Conservation (phyloP, 148 eudicot species). For the Suaeda aralocaspica region DNA sequence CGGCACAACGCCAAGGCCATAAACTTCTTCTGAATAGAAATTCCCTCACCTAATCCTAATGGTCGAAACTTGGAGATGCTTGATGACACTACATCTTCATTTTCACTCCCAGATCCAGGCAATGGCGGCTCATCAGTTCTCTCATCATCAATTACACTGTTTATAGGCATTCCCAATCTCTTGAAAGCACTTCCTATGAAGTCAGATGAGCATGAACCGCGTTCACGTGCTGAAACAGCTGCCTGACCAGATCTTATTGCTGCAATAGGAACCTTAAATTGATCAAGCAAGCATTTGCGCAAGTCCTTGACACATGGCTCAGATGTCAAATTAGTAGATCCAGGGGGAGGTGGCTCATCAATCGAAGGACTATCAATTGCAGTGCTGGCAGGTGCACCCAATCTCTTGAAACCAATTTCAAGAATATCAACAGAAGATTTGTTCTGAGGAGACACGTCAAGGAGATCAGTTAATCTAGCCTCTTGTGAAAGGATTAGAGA, state of each 20-base stretch:
- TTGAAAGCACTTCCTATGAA: constrained; percentile 47
- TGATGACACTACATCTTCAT: constrained; percentile 24
- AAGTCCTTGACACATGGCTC: constrained; percentile 4
- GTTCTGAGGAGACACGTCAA: constrained; percentile 6
- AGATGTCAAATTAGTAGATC: constrained; percentile 5
- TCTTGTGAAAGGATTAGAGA: constrained; percentile 7
- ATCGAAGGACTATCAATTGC: constrained; percentile 13
- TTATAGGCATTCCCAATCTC: constrained; percentile 37
- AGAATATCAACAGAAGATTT: constrained; percentile 18
- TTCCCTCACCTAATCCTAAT: constrained; percentile 26
- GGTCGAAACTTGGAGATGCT: constrained; percentile 27
- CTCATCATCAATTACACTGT: constrained; percentile 23
- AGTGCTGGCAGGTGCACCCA: constrained; percentile 21
- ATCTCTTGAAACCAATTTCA: constrained; percentile 23
- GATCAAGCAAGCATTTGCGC: constrained; percentile 18
- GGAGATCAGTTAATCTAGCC: constrained; percentile 5
- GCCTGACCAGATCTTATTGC: constrained; percentile 13
- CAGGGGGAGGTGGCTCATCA: constrained; percentile 30
- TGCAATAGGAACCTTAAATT: constrained; percentile 23
- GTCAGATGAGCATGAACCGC: constrained; percentile 26
- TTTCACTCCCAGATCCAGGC: constrained; percentile 36
- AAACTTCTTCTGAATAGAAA: constrained; percentile 29
- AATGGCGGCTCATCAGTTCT: constrained; percentile 39
- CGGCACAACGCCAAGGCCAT: constrained; percentile 53
- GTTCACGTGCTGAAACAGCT: constrained; percentile 23